Base-by-base conservation (phyloP, 345 rosid species). In the Physaria fendleri region DNA sequence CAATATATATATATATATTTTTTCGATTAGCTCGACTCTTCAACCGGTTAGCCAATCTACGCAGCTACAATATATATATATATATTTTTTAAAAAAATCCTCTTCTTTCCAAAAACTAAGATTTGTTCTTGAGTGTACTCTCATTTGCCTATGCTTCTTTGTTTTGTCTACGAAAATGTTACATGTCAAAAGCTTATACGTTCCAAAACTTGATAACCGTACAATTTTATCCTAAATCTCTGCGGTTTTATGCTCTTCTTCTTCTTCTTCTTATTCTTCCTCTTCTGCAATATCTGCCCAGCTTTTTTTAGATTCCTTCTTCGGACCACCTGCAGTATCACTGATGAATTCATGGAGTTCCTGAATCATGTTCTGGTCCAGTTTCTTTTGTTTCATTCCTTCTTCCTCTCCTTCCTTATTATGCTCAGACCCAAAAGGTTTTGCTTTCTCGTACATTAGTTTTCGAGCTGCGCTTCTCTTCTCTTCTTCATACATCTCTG, bases 271-370 rank as follows among this genome's bases (percentile, higher is more conserved):
- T 35, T 64, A 43, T 37, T 82, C 92, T 43, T 84, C 90, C 62
- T 87, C 96, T 71, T 84, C 95, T 3, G 61, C 93, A 10, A 84
- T 78, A 54, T 85, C 97, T 9, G 89, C 97, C 97, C 94, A 87
- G 45, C 87, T 87, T 75, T 79, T 85, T 64, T 74, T 76, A 29
- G 48, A 54, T 30, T 33, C 43, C 30, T 35, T 45, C 25, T 21
- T 16, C 44, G 27, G 4, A 59, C 45, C 47, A 32, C 61, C 56
- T 51, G 49, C 20, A 54, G 43, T 8, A 56, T 71, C 70, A 0
- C 22, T 63, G 45, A 71, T 42, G 41, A 17, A 71, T 8, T 71
- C 70, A 56, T 49, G 74, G 28, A 71, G 69, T 3, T 16, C 33
- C 14, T 56, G 74, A 56, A 71, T 71, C 74, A 71, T 40, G 55